Percentiles rank a stretch among this genome's conserved stretches.
phyloP scores from a whole-genome alignment of 768 basidiomycete species.

The Mycena capillaripes region DNA sequence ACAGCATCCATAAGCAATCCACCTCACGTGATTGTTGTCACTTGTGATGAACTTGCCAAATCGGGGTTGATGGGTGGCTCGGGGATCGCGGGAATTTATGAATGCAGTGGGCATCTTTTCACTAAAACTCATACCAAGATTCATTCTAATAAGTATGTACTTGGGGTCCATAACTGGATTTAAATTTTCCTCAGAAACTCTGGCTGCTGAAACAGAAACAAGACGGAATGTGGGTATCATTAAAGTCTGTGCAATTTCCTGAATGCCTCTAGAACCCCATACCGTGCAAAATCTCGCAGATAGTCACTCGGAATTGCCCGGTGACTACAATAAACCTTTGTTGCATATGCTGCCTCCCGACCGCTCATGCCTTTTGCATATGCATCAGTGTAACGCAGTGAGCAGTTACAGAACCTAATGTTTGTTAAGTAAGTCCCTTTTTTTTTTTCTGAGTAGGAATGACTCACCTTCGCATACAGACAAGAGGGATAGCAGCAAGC shows the following conservation, averaged over 20 bases:
- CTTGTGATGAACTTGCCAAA: neutral
- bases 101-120: too few relatives aligned
- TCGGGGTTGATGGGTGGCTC: too few relatives aligned
- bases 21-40: neutral
- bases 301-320: neutral
- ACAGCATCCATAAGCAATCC: neutral
- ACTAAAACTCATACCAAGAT: neutral
- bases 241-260: neutral
- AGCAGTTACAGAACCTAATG: conserved; percentile 16
- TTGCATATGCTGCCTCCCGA: neutral
- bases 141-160: too few relatives aligned
- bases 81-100: too few relatives aligned
- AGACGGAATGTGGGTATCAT: neutral
- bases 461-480: neutral
- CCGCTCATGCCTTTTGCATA: neutral
- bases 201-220: neutral
- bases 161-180: too few relatives aligned
- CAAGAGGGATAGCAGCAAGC: neutral
- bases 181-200: too few relatives aligned
- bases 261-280: neutral
- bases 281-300: neutral
- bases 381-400: neutral
- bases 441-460: neutral
- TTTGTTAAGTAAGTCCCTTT: neutral
- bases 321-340: neutral